phyloP scores from a whole-genome alignment of 208 protist genomes.

The Acanthamoeba lenticulata region DNA sequence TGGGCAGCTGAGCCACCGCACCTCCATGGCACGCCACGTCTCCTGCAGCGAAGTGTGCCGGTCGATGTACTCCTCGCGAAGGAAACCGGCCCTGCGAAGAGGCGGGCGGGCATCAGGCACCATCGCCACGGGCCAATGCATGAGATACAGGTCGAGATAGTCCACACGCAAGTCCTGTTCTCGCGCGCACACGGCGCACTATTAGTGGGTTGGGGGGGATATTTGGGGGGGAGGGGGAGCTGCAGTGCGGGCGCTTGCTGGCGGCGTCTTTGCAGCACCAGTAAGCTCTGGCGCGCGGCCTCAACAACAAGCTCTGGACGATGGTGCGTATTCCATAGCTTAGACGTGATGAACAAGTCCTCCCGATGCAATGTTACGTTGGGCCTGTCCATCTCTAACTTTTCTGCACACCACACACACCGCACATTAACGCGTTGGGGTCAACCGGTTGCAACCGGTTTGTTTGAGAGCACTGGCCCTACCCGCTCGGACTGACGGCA shows the following conservation, averaged over 20 bases:
- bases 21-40: slow-evolving; percentile 37
- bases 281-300: neutral
- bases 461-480: no score
- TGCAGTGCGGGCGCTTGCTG: no score
- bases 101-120: neutral
- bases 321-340: slow-evolving; percentile 31
- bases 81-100: neutral
- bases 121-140: slow-evolving; percentile 41
- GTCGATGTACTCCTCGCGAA: slow-evolving; percentile 12
- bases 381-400: no score
- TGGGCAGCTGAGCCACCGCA: neutral
- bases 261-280: neutral
- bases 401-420: no score
- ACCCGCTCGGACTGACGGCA: neutral
- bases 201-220: neutral
- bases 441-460: no score
- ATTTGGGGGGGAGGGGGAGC: no score
- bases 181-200: neutral
- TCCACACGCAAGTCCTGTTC: neutral
- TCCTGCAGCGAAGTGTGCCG: neutral
- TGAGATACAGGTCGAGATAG: neutral
- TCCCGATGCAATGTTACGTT: neutral
- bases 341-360: slow-evolving; percentile 24
- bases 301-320: neutral
- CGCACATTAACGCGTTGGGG: no score